These are phyloP conservation scores for Millerago galiae DNA, from an alignment of 805 yeast species.

Conservation along the genomic window DNA sequence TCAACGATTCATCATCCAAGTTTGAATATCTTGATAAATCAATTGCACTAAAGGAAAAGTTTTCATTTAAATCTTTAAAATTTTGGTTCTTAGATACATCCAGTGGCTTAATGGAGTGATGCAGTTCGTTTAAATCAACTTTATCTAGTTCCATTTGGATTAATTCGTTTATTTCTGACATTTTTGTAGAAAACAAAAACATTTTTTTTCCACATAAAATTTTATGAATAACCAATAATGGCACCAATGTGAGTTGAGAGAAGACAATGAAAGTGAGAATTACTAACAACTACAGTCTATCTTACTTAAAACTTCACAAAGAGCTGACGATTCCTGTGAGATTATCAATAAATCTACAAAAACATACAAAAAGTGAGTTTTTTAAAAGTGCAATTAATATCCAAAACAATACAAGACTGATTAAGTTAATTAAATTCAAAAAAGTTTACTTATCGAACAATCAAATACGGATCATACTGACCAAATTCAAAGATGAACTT, in stretches of 20 bases:
- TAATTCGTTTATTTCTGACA: neutral
- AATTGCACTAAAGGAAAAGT: slow-evolving; percentile 4
- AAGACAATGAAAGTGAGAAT: too few relatives aligned
- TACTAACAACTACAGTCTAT: neutral
- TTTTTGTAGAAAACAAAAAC: neutral
- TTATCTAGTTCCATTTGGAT: slow-evolving; percentile 1
- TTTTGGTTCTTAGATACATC: neutral
- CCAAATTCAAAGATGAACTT: slow-evolving; percentile 11
- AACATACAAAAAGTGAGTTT: neutral
- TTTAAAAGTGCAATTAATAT: slow-evolving; percentile 4
- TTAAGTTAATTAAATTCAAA: slow-evolving; percentile 1
- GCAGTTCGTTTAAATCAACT: neutral
- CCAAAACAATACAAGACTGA: slow-evolving; percentile 6
- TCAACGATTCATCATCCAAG: neutral
- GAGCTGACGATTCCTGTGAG: slow-evolving; percentile 1
- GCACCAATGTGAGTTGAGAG: slow-evolving; percentile 6
- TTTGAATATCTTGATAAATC: slow-evolving; percentile 3
- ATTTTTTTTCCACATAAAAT: too few relatives aligned
- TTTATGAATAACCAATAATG: neutral
- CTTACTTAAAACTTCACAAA: neutral
- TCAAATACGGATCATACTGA: slow-evolving; percentile 13
- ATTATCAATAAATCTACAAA: slow-evolving; percentile 4
- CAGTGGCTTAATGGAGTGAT: neutral
- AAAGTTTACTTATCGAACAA: slow-evolving; percentile 16
- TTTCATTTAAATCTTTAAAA: too few relatives aligned